These are phyloP conservation scores for Populus tremula DNA, from an alignment of 345 rosid genomes.

Conservation along the genomic window DNA sequence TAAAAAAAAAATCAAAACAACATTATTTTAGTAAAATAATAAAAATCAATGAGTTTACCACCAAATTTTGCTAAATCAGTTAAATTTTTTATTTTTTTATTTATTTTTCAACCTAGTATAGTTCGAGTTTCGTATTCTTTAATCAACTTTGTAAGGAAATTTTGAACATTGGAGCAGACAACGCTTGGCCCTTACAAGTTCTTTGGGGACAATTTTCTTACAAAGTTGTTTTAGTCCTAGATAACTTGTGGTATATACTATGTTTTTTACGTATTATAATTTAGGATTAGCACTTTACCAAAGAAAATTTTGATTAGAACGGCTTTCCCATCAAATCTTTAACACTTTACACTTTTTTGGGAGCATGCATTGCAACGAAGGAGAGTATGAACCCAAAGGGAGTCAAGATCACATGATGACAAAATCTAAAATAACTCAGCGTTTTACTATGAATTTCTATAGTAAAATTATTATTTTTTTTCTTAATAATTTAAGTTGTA, in stretches of 20 bases:
- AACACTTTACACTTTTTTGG: conserved; percentile 9
- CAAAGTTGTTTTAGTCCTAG: neutral
- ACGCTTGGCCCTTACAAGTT: neutral
- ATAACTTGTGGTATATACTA: neutral
- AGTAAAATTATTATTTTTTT: no score
- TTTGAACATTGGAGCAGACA: neutral
- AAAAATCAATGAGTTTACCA: no score
- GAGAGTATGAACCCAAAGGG: conserved; percentile 2
- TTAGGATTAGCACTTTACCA: neutral
- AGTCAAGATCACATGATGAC: neutral
- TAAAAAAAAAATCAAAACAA: no score
- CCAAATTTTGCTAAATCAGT: no score
- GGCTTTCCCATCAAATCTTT: conserved; percentile 14
- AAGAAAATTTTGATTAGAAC: neutral
- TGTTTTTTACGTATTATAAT: neutral
- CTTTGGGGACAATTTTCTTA: no score
- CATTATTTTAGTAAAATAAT: no score
- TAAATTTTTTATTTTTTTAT: no score
- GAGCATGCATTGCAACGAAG: conserved; percentile 23
- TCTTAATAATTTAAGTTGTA: neutral
- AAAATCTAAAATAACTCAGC: no score
- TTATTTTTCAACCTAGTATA: no score
- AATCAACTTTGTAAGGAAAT: neutral
- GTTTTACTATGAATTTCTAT: no score
- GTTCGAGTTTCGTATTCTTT: no score